A percentile compares a stretch with the other conserved stretches of the same genome.
Conservation (phyloP, 306 rosid species). For the Erythrophleum fordii region DNA sequence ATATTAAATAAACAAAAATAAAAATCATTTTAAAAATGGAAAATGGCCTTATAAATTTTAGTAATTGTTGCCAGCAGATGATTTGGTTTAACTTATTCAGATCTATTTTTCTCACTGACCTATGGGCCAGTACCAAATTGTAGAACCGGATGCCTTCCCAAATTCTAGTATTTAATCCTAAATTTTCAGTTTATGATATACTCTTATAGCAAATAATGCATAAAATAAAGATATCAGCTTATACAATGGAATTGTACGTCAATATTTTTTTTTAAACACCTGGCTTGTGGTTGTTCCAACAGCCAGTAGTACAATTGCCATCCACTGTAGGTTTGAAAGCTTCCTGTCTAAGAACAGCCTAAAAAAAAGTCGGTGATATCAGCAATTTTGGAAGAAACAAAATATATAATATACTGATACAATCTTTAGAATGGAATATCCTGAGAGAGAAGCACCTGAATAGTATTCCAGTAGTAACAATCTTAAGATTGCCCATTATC, state of each 20-base stretch:
- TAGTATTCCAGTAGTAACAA: conserved; percentile 69
- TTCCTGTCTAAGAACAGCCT: conserved; percentile 65
- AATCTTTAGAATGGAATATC: background rate
- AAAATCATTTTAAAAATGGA: background rate
- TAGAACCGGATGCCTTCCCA: background rate
- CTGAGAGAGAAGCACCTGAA: conserved; percentile 55
- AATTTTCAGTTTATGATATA: background rate
- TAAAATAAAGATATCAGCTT: background rate
- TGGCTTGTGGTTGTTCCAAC: conserved; percentile 82
- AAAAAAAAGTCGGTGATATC: background rate
- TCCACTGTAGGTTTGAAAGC: conserved; percentile 72
- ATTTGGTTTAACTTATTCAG: background rate
- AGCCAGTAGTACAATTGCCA: conserved; percentile 69
- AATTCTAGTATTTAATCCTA: background rate
- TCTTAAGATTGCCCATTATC: conserved; percentile 82
- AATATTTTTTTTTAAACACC: conserved; percentile 33
- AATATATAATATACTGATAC: background rate
- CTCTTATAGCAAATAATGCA: background rate
- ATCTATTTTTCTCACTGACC: background rate
- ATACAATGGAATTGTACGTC: too few relatives aligned
- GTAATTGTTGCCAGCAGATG: background rate
- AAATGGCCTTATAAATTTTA: background rate
- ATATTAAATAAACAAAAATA: background rate
- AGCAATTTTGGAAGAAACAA: background rate
- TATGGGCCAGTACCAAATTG: too few relatives aligned